Base-by-base conservation (phyloP, 2,329 filamentous ascomycete genomes). In the Pyrenophora teres region DNA sequence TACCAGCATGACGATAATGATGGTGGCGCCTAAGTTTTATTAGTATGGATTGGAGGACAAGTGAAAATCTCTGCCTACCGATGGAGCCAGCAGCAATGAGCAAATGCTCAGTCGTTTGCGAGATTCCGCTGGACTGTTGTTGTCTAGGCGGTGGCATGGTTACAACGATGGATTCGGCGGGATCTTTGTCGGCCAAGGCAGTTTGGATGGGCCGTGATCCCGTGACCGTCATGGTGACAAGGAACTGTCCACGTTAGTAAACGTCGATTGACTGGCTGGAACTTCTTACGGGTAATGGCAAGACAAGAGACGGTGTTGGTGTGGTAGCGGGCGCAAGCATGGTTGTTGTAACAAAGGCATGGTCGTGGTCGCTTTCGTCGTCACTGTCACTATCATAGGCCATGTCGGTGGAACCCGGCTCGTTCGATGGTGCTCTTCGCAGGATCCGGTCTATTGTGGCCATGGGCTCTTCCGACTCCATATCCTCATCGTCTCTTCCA, bases 51-150 rank as follows among this genome's bases (percentile, higher is more conserved):
- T n/a, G 15, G 2, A 27, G 13, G 6, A 19, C 13, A 16, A 10
- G 19, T 23, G 6, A 23, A 21, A 13, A 9, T 12, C 3, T 49
- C 25, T 41, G 10, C 49, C 8, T 55, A 71, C 72, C 72, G 49
- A 75, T 74, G n/a, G 73, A 74, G 7, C 72, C 73, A 50, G 72
- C 72, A 45, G 73, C 73, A 23, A 75, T 75, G 25, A 75, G 67
- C 52, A 73, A 48, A 46, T 75, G 73, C 46, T 74, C 63, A n/a
- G 72, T 74, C 6, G 68, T 67, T 33, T 70, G 63, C 6, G 72
- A 74, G 27, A 75, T 52, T 12, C 37, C 64, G 19, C 59, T 52
- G 35, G 57, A n/a, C 56, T 51, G 27, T 57, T 57, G 30, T 52
- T 58, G 30, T 52, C 43, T 21, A 15, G 62, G 60, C 23, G 65